Evolutionary conservation across 2,329 filamentous ascomycete species (phyloP).

Genomic region (Sclerotinia minor): DNA sequence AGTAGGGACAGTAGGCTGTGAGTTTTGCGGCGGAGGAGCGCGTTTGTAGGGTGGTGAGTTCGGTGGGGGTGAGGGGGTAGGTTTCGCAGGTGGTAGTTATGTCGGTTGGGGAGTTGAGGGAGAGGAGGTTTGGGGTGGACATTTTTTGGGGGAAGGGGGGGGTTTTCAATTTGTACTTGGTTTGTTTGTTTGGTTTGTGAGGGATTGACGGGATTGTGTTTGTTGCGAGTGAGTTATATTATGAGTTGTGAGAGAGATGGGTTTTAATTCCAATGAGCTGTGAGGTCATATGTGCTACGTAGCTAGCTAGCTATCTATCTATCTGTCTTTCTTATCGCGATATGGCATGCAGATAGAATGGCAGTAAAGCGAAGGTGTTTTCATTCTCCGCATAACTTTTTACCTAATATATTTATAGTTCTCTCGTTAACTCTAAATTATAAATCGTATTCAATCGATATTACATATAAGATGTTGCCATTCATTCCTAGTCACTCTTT

Average conservation of each 20-base stretch:
- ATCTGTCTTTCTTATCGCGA: not conserved
- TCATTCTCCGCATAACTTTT: not conserved
- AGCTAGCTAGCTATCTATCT: no score
- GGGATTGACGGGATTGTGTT: no score
- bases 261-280: not conserved
- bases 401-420: not conserved
- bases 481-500: no score
- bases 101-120: constrained; percentile 6
- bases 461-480: no score
- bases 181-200: not conserved
- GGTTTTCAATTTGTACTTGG: no score
- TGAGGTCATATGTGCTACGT: not conserved
- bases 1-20: constrained; percentile 71
- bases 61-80: constrained; percentile 56
- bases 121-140: not conserved
- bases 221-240: not conserved
- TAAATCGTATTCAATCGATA: no score
- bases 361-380: not conserved
- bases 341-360: not conserved
- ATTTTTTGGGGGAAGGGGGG: not conserved
- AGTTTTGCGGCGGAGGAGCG: constrained; percentile 73
- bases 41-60: constrained; percentile 66
- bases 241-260: not conserved
- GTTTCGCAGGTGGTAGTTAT: constrained; percentile 25
- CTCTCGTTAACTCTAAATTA: no score